Percentiles rank a stretch among this genome's conserved stretches.
phyloP scores from a whole-genome alignment of 2,329 filamentous ascomycete species.

The Ophiocordyceps camponoti-saundersi region DNA sequence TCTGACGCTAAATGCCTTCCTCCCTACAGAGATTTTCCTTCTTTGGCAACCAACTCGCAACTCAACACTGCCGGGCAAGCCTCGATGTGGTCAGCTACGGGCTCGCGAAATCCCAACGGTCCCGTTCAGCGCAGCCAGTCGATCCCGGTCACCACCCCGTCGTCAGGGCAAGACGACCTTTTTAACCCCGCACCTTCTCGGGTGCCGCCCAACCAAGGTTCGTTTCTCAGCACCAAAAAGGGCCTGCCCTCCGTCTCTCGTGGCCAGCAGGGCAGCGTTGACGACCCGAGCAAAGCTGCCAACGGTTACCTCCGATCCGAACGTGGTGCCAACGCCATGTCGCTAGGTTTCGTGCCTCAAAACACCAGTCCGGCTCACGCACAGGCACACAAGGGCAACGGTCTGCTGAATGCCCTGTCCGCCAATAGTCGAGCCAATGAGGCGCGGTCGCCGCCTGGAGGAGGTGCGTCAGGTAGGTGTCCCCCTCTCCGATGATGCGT shows the following conservation, averaged over 20 bases:
- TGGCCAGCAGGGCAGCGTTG: conserved; percentile 28
- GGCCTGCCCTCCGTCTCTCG: conserved; percentile 23
- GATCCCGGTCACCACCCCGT: conserved; percentile 33
- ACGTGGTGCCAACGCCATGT: conserved; percentile 32
- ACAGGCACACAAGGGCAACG: conserved; percentile 36
- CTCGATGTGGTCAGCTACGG: conserved; percentile 37
- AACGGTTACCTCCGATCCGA: conserved; percentile 43
- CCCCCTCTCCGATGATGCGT: background rate
- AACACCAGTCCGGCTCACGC: conserved; percentile 16
- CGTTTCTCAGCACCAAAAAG: conserved; percentile 29
- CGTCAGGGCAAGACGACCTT: conserved; percentile 29
- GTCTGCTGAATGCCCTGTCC: conserved; percentile 46
- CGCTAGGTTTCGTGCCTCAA: conserved; percentile 34
- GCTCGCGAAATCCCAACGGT: conserved; percentile 29
- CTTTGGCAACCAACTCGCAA: conserved; percentile 43
- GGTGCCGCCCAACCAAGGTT: conserved; percentile 21
- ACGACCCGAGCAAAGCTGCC: conserved; percentile 42
- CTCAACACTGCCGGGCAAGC: conserved; percentile 28
- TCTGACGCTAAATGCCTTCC: background rate
- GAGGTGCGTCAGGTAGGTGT: conserved; percentile 11
- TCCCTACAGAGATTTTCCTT: conserved; percentile 43
- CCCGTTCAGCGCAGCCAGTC: conserved; percentile 33
- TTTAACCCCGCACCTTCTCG: conserved; percentile 24
- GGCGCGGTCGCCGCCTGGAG: conserved; percentile 28
- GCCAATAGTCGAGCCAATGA: conserved; percentile 36